Base-by-base conservation (phyloP, 371 early-diverging fungal species). In the Basidiobolus heterosporus region DNA sequence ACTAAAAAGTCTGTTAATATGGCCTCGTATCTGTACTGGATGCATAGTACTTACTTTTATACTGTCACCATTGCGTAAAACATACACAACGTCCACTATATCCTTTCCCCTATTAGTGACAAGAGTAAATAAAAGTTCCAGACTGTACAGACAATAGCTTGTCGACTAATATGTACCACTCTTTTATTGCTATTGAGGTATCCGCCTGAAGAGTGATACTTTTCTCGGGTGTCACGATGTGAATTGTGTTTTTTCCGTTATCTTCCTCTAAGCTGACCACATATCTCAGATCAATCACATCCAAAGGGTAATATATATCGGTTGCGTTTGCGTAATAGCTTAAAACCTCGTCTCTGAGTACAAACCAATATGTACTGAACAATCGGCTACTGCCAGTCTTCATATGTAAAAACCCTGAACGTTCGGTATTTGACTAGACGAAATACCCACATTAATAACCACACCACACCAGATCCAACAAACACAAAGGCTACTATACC, bases 251-350 rank as follows among this genome's bases (percentile, higher is more conserved):
- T 38, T 68, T 58, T 46, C 62, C 56, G 18, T 59, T 59, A 17
- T 74, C 67, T 20, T 60, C 56, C 21, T 66, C 66, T 0, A 82
- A 72, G 1, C 62, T 56, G 8, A 71, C 50, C 1, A 70, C 74
- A 46, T 66, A 49, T 55, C 79, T 85, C 24, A 87, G 59, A 54
- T 82, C 72, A n/a, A 87, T 66, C 18, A 72, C 67, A 0, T 72
- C 75, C 41, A 72, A 51, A 0, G 86, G 84, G 30, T 70, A 78
- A 51, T 87, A 85, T 4, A 67, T 56, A 51, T 82, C 76, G 11
- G 64, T 67, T 13, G 79, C 68, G 50, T 70, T 72, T 41, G 64
- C 67, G 52, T 72, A 82, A 58, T 70, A 77, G 23, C 67, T 59
- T 11, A 87, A 60, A 2, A 66, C 67, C 51, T 77, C 74, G 30